Evolutionary conservation across 1,284 basidiomycete genomes (phyloP), one percentile per base, ranked within the genome.

Genomic region (Ustilago lituana): DNA sequence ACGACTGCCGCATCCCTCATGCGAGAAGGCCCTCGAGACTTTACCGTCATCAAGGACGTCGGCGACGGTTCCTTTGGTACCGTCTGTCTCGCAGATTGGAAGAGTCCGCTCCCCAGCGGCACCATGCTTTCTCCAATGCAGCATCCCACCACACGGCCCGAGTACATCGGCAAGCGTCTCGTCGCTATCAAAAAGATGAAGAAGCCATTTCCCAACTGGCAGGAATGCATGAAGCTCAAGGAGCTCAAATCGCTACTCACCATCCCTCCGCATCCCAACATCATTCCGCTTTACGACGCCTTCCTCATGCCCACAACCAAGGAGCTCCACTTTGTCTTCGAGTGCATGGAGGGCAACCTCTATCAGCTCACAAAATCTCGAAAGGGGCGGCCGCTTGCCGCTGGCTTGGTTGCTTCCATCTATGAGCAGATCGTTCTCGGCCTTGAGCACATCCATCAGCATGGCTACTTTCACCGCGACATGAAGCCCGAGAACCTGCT

Each of bases 401-500:
- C 93, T 31, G 96, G 96, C 59, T 89, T 99, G 70, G 90, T 96
- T 58, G 91, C 93, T 14, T 94, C 92, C 74, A 94, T 98, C 78
- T 96, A 97, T 83, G 88, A 89, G 57, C 96, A 99, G 84, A 92
- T 94, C 76, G 88, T 94, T 33, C 85, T 88, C 11, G 96, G 96
- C 29, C 87, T 99, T 32, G 86, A 93, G 78, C 96, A 98, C 82
- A 93, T 98, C 67, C 96, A 99, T 83, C 82, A 86, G 15, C 86
- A 90, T 44, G 95, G 95, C 56, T 99, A 96, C 84, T 98, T 99
- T 83, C 96, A 99, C 83, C 92, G 96, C 52, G 96, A 99, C 83
- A 95, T 98, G 93, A 99, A 99, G 84, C 96, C 96, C 24, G 96
- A 99, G 82, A 99, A 99, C 78, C 89, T 99, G n/a, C 88, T 99